Conservation (phyloP, 345 rosid species). For the Salix suchowensis region DNA sequence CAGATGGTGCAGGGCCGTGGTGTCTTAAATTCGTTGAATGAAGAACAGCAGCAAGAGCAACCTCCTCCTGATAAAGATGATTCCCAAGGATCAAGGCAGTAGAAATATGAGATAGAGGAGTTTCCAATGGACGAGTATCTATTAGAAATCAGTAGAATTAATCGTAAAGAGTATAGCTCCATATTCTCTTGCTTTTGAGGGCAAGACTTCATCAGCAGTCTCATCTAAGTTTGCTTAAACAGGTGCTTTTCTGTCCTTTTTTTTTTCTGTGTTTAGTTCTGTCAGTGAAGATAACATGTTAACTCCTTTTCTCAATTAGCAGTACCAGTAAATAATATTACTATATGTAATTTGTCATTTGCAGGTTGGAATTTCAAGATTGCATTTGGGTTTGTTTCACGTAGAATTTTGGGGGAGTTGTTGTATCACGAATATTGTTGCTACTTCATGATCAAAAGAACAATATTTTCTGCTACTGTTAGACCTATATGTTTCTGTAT, state of each 20-base stretch:
- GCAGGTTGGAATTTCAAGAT: conserved; percentile 26
- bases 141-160: neutral
- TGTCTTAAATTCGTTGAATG: conserved; percentile 15
- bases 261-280: neutral
- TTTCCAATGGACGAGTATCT: neutral
- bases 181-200: neutral
- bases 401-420: conserved; percentile 1
- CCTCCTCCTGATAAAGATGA: conserved; percentile 17
- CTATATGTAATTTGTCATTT: neutral
- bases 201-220: conserved; percentile 1
- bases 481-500: neutral
- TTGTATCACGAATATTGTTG: neutral
- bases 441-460: neutral
- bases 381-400: conserved; percentile 16
- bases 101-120: conserved; percentile 10
- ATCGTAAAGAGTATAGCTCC: neutral
- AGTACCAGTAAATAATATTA: neutral
- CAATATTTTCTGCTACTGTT: neutral
- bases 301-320: neutral
- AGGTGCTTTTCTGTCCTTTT: conserved; percentile 6
- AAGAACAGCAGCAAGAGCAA: conserved; percentile 10
- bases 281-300: neutral
- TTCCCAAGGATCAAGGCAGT: conserved; percentile 30
- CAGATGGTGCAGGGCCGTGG: conserved; percentile 21
- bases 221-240: conserved; percentile 5